These are phyloP conservation scores for Bryopsis sp. DNA, from an alignment of 139 green algal genomes.

Conservation along the genomic window DNA sequence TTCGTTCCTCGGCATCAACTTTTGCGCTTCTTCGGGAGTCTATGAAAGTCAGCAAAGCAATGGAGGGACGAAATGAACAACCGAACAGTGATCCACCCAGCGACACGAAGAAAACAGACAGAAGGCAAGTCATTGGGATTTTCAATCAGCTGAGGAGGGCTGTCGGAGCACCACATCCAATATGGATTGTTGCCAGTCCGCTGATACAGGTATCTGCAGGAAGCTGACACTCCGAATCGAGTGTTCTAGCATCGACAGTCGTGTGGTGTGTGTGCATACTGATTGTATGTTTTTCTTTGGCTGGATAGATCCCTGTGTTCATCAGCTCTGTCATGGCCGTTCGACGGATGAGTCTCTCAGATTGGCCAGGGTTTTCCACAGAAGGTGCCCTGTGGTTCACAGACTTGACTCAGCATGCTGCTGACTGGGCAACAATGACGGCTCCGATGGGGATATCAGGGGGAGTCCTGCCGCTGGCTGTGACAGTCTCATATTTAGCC, in stretches of 20 bases:
- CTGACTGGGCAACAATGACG: not conserved
- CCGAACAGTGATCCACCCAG: not conserved
- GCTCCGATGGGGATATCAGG: not conserved
- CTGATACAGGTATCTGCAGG: constrained; percentile 12
- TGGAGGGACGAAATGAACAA: too few relatives aligned
- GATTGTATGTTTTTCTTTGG: not conserved
- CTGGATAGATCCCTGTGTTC: not conserved
- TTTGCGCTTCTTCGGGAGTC: not conserved
- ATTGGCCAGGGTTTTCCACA: constrained; percentile 4
- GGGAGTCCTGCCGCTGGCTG: not conserved
- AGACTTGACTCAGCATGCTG: constrained; percentile 2
- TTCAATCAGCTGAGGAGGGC: constrained; percentile 3
- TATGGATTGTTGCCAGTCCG: not conserved
- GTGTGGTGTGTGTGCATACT: not conserved
- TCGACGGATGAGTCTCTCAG: not conserved
- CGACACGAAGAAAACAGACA: not conserved
- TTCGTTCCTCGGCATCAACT: not conserved
- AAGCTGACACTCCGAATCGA: too few relatives aligned
- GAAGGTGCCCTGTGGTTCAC: constrained; percentile 4
- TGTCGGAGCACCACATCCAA: not conserved
- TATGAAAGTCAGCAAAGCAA: not conserved
- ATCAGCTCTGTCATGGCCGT: not conserved
- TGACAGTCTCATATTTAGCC: not conserved
- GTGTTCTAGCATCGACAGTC: too few relatives aligned
- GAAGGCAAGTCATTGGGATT: not conserved